Evolutionary conservation across 208 protist species (phyloP).

Genomic region (Crithidia fasciculata): DNA sequence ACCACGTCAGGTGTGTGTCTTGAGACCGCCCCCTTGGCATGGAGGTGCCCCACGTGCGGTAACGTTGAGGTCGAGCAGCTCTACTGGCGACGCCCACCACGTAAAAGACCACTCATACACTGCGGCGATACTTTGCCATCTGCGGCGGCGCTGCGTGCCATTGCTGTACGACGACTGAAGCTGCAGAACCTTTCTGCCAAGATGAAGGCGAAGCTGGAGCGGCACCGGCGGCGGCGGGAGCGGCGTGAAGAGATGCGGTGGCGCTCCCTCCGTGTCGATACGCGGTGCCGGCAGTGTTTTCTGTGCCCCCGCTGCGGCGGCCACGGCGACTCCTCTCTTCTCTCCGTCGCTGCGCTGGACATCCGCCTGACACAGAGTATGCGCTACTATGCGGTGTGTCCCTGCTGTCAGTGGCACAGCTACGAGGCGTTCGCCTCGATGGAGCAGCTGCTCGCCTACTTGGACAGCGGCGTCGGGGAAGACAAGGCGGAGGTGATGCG

Average conservation of each 20-base stretch:
- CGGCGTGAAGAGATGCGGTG: conserved; percentile 26
- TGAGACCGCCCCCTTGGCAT: conserved; percentile 44
- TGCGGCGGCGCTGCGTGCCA: conserved; percentile 2
- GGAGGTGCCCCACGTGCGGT: conserved; percentile 51
- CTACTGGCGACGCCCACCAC: conserved; percentile 25
- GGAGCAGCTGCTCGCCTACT: conserved; percentile 34
- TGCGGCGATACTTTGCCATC: not conserved
- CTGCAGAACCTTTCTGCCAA: conserved; percentile 15
- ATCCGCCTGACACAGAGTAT: conserved; percentile 34
- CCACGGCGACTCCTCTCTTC: conserved; percentile 1
- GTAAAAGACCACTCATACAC: not conserved
- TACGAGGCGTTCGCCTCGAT: conserved; percentile 38
- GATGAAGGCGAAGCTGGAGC: conserved; percentile 25
- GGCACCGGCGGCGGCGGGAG: conserved; percentile 29
- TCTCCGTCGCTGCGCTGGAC: conserved; percentile 23
- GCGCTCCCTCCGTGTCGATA: conserved; percentile 17
- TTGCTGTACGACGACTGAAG: conserved; percentile 7
- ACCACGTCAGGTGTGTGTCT: not conserved
- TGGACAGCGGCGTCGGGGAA: conserved; percentile 22
- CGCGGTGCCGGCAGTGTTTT: conserved; percentile 48
- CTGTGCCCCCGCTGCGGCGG: conserved; percentile 65
- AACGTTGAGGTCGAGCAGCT: conserved; percentile 45
- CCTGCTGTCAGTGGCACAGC: conserved; percentile 62
- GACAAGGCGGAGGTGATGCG: conserved; percentile 32
- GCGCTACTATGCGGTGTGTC: conserved; percentile 49